These are phyloP conservation scores for Gossypium raimondii DNA, from an alignment of 345 rosid genomes.

Conservation along the genomic window DNA sequence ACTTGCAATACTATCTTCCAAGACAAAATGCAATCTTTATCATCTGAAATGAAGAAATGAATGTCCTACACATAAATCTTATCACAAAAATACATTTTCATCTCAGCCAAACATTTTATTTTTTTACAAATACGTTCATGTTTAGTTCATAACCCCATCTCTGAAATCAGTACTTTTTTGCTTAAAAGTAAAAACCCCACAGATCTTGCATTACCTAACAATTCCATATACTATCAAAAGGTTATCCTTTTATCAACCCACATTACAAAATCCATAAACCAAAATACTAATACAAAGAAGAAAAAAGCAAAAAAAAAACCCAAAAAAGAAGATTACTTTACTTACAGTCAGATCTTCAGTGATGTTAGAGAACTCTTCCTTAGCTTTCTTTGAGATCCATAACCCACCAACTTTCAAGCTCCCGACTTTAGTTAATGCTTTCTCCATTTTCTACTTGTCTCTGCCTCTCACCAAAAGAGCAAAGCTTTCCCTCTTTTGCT, in stretches of 20 bases:
- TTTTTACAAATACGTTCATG: background rate
- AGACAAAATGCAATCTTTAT: background rate
- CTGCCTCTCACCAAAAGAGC: background rate
- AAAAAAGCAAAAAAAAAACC: background rate
- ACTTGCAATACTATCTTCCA: background rate
- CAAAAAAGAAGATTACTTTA: background rate
- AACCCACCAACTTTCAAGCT: slow-evolving; percentile 78
- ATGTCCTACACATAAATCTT: background rate
- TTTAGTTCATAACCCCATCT: slow-evolving; percentile 15
- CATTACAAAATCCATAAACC: slow-evolving; percentile 27
- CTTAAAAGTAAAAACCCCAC: slow-evolving; percentile 7
- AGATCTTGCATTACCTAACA: slow-evolving; percentile 27
- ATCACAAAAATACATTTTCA: background rate
- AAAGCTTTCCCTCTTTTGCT: slow-evolving; percentile 3
- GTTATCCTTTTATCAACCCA: slow-evolving; percentile 21
- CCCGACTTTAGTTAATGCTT: slow-evolving; percentile 76
- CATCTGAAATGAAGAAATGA: background rate
- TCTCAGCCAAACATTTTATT: background rate
- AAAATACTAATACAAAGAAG: background rate
- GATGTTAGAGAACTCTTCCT: slow-evolving; percentile 80
- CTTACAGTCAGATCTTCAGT: slow-evolving; percentile 75
- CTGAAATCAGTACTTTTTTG: background rate
- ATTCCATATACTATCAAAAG: slow-evolving; percentile 19
- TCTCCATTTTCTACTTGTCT: slow-evolving; percentile 56
- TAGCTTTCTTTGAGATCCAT: slow-evolving; percentile 95